phyloP scores from a whole-genome alignment of 805 yeast species.

The Sporopachydermia lactativora region DNA sequence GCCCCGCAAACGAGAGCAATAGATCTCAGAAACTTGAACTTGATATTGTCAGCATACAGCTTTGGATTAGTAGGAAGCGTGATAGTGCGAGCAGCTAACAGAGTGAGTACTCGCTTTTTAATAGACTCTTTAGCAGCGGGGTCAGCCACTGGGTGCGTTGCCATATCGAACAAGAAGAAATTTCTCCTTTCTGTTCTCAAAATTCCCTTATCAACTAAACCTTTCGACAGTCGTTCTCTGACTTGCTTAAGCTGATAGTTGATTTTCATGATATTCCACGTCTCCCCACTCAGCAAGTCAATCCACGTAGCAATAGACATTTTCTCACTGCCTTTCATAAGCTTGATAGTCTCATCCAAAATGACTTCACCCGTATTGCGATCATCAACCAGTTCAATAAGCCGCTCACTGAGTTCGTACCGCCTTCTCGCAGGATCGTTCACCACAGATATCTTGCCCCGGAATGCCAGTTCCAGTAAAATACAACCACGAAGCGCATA shows the following conservation, averaged over 20 bases:
- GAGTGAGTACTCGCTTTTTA: slow-evolving; percentile 51
- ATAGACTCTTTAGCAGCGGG: slow-evolving; percentile 71
- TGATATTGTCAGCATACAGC: slow-evolving; percentile 55
- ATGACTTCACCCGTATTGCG: slow-evolving; percentile 89
- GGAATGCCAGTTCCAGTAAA: slow-evolving; percentile 77
- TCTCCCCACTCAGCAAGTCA: slow-evolving; percentile 85
- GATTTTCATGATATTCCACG: slow-evolving; percentile 93
- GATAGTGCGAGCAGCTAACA: slow-evolving; percentile 62
- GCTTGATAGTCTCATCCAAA: slow-evolving; percentile 81
- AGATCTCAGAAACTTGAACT: slow-evolving; percentile 62
- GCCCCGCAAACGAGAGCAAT: slow-evolving; percentile 77
- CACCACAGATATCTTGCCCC: slow-evolving; percentile 78
- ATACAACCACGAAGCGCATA: slow-evolving; percentile 94
- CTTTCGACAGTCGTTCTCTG: slow-evolving; percentile 90
- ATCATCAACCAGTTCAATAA: slow-evolving; percentile 75
- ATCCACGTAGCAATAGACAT: slow-evolving; percentile 83
- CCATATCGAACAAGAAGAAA: slow-evolving; percentile 93
- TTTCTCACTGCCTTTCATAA: slow-evolving; percentile 77
- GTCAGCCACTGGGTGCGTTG: slow-evolving; percentile 94
- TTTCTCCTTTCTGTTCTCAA: slow-evolving; percentile 92
- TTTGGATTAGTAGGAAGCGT: slow-evolving; percentile 37
- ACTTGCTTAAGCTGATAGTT: slow-evolving; percentile 95
- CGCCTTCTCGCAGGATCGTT: slow-evolving; percentile 88
- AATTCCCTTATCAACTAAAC: slow-evolving; percentile 92
- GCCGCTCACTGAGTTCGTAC: slow-evolving; percentile 75